Percentiles rank a stretch among this genome's conserved stretches.
phyloP scores from a whole-genome alignment of 352 stramenopile genomes.

The Phytopythium litorale region DNA sequence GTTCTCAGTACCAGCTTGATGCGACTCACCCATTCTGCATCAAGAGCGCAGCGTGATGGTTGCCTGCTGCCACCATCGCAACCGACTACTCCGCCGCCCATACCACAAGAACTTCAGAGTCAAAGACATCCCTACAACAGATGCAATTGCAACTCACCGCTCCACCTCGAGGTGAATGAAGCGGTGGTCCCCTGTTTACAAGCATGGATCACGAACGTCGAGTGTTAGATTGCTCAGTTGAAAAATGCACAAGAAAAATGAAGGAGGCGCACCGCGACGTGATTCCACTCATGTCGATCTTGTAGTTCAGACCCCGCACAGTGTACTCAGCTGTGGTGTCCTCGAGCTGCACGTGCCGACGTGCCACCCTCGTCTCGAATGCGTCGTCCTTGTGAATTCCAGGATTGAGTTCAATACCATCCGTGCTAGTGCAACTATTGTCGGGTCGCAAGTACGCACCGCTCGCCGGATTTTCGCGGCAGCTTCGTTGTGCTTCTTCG shows the following conservation, averaged over 20 bases:
- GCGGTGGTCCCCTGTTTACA: conserved; percentile 35
- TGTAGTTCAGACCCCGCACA: conserved; percentile 42
- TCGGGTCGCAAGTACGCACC: conserved; percentile 12
- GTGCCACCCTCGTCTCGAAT: conserved; percentile 46
- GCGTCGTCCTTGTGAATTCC: conserved; percentile 30
- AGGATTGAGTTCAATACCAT: background rate
- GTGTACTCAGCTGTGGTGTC: conserved; percentile 60
- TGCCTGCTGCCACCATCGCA: conserved; percentile 65
- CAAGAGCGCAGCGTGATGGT: conserved; percentile 77
- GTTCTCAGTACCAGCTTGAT: background rate
- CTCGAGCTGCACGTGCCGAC: conserved; percentile 54
- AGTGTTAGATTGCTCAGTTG: background rate
- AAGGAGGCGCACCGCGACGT: conserved; percentile 53
- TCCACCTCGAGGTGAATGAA: conserved; percentile 54
- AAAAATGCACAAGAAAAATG: background rate
- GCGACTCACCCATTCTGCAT: conserved; percentile 66
- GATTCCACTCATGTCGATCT: conserved; percentile 69
- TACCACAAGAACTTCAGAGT: background rate
- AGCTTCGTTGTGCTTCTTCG: conserved; percentile 20
- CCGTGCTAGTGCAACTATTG: background rate
- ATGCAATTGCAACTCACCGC: conserved; percentile 13
- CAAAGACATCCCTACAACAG: background rate
- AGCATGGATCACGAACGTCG: background rate
- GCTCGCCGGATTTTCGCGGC: conserved; percentile 31
- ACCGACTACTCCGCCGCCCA: conserved; percentile 30